A percentile compares a stretch with the other conserved stretches of the same genome.
Conservation (phyloP, 139 green algal genomes). For the Auxenochlorella pyrenoidosa region DNA sequence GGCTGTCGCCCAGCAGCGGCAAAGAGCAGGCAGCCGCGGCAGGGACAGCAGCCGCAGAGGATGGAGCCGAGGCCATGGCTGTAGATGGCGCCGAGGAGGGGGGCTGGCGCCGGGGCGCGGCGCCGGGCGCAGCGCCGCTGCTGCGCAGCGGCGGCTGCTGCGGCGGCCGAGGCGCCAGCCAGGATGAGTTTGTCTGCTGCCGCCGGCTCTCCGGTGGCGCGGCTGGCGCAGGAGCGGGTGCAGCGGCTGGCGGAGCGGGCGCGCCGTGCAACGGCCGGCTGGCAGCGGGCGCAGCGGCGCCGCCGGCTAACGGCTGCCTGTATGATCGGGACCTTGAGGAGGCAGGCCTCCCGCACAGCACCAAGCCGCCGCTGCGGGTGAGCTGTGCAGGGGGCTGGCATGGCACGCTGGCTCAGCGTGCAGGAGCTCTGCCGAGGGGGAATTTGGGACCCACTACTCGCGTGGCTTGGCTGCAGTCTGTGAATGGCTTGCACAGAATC, state of each 20-base stretch:
- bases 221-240: neutral
- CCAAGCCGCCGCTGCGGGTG: constrained; percentile 41
- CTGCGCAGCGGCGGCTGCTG: too few relatives aligned
- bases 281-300: neutral
- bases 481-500: too few relatives aligned
- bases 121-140: neutral
- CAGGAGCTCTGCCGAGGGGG: neutral
- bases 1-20: constrained; percentile 61
- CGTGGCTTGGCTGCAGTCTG: too few relatives aligned
- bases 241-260: neutral
- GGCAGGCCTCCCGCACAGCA: neutral
- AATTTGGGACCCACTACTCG: too few relatives aligned
- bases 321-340: constrained; percentile 28
- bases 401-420: neutral
- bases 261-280: too few relatives aligned
- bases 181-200: constrained; percentile 40
- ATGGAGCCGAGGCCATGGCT: neutral
- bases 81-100: neutral
- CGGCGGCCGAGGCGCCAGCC: neutral
- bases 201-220: neutral
- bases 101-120: neutral
- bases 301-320: neutral
- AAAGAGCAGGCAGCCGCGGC: neutral
- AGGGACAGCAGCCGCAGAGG: neutral
- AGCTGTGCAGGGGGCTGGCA: neutral